Conservation (phyloP, 768 basidiomycete genomes). For the Agrocybe praecox region DNA sequence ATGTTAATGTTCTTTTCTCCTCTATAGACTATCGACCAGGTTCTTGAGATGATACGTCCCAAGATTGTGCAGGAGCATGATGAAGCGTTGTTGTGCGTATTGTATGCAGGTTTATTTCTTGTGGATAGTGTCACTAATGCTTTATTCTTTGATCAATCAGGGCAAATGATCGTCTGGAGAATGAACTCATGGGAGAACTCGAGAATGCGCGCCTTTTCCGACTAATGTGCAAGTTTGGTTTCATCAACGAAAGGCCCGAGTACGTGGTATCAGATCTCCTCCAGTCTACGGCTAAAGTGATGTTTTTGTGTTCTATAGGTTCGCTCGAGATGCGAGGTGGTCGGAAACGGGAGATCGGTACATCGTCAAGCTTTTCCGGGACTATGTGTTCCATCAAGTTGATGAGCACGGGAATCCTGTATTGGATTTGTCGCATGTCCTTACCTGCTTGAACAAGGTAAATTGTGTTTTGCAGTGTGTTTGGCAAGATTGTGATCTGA, state of each 20-base stretch:
- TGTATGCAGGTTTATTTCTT: conserved; percentile 45
- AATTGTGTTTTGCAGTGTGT: not conserved
- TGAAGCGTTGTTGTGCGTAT: conserved; percentile 78
- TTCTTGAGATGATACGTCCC: conserved; percentile 79
- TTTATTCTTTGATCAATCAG: conserved; percentile 42
- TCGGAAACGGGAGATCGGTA: conserved; percentile 98
- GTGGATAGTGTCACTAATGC: not conserved
- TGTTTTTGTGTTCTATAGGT: conserved; percentile 47
- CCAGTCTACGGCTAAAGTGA: not conserved
- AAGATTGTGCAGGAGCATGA: conserved; percentile 80
- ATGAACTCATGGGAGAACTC: conserved; percentile 83
- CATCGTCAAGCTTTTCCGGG: conserved; percentile 96
- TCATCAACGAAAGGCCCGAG: conserved; percentile 99
- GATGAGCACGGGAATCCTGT: conserved; percentile 90
- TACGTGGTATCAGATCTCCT: conserved; percentile 40
- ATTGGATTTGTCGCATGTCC: conserved; percentile 87
- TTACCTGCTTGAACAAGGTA: conserved; percentile 89
- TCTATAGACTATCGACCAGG: conserved; percentile 69
- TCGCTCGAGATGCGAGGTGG: conserved; percentile 95
- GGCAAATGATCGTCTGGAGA: conserved; percentile 79
- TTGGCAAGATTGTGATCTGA: not conserved
- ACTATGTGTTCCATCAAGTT: conserved; percentile 97
- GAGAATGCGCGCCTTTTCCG: conserved; percentile 94
- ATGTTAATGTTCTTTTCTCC: conserved; percentile 7
- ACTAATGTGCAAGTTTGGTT: conserved; percentile 90